Base-by-base conservation (phyloP, 1,284 basidiomycete species). In the Austropuccinia psidii region DNA sequence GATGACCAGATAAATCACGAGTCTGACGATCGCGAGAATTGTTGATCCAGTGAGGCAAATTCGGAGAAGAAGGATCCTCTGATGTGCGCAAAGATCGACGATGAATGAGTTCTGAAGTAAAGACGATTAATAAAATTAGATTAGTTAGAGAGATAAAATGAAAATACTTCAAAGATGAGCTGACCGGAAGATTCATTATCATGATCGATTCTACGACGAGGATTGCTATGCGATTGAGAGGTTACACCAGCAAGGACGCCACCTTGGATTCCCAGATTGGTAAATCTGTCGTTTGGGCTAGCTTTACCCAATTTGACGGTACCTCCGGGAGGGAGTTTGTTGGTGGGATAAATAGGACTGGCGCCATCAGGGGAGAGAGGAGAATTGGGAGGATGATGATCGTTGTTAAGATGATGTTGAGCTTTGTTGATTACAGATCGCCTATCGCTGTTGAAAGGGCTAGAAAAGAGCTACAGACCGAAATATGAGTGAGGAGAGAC, bases 401-500 rank as follows among this genome's bases (percentile, higher is more conserved):
- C 27, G 33, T 1, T 61, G 43, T 39, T 55, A 60, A 61, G 54
- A 43, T 72, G 68, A 11, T 24, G 54, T n/a, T 69, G 68, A n/a
- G 41, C 31, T 37, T 72, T 72, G 41, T 62, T 62, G 41, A 19
- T 47, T 43, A 29, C 41, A 35, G 57, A 29, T 13, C 68, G 55
- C 58, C 50, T 72, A 24, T 72, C 68, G 41, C 68, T 72, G 47
- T 72, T 72, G 47, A 61, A 72, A 27, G 57, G 57, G 29, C 68
- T 57, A 17, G 68, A 39, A 52, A 72, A 72, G 31, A 72, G 45
- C 68, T 72, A n/a, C 8, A 43, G n/a, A 68, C 17, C 21, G 24
- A 4, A 24, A 27, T 19, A 39, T 11, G 4, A 45, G n/a, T 19
- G 29, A 24, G 33, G 62, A 35, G 31, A 6, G 45, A 24, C 47